Conservation (phyloP, 192 early-diverging fungal species). For the Coemansia sp. region DNA sequence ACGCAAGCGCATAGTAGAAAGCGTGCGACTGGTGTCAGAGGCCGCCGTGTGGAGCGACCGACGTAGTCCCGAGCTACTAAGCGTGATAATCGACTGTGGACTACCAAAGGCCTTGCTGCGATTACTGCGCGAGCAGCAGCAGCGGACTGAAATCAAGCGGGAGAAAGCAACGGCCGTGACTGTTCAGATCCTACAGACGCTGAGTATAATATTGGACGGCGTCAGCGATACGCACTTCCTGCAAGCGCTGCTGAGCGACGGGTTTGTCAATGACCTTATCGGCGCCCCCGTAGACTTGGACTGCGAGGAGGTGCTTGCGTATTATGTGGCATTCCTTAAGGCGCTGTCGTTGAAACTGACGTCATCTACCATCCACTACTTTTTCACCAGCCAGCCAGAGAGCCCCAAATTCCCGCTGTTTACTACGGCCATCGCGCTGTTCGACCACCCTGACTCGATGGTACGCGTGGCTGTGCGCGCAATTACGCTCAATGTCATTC, state of each 20-base stretch:
- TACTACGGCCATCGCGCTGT: conserved; percentile 67
- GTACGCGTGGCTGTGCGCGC: conserved; percentile 69
- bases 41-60: conserved; percentile 54
- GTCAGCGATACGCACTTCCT: conserved; percentile 41
- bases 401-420: conserved; percentile 61
- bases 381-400: conserved; percentile 60
- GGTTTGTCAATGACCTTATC: conserved; percentile 76
- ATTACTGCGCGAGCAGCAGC: conserved; percentile 19
- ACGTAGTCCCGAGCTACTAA: conserved; percentile 44
- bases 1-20: conserved; percentile 41
- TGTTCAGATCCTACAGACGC: conserved; percentile 56
- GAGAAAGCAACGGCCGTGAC: conserved; percentile 28
- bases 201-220: conserved; percentile 59
- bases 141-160: neutral
- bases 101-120: conserved; percentile 42
- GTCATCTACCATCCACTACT: conserved; percentile 64
- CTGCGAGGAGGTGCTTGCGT: conserved; percentile 72
- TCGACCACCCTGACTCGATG: conserved; percentile 74
- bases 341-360: conserved; percentile 71
- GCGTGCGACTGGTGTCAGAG: conserved; percentile 44
- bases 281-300: conserved; percentile 57
- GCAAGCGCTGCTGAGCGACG: conserved; percentile 71
- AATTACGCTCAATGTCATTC: conserved; percentile 68
- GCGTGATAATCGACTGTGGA: conserved; percentile 34
- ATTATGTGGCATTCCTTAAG: conserved; percentile 73